Conservation (phyloP, 1,284 basidiomycete species). For the Melampsora americana region DNA sequence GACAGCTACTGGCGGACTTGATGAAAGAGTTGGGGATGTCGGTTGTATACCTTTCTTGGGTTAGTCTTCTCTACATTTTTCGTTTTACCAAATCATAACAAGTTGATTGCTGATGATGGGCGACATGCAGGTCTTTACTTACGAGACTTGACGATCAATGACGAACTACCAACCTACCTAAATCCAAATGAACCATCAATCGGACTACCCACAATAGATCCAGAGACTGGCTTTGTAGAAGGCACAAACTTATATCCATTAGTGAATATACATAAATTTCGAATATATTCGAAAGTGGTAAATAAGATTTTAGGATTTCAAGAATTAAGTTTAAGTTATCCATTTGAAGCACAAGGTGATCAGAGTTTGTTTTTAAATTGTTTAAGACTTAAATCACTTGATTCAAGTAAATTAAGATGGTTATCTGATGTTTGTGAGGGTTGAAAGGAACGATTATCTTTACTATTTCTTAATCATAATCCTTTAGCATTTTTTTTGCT, state of each 20-base stretch:
- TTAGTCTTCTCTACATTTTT: slow-evolving; percentile 6
- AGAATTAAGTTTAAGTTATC: slow-evolving; percentile 67
- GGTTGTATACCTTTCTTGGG: slow-evolving; percentile 43
- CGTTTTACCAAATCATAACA: neutral
- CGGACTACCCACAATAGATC: slow-evolving; percentile 65
- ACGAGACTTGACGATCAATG: slow-evolving; percentile 66
- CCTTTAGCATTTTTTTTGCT: neutral
- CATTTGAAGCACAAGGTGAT: slow-evolving; percentile 62
- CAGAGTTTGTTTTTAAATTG: slow-evolving; percentile 71
- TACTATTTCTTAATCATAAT: too few species aligned
- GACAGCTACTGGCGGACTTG: neutral
- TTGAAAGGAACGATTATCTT: slow-evolving; percentile 13
- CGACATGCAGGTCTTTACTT: slow-evolving; percentile 66
- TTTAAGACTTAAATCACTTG: slow-evolving; percentile 65
- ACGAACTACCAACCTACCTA: slow-evolving; percentile 71
- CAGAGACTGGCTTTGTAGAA: slow-evolving; percentile 61
- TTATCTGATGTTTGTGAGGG: slow-evolving; percentile 46
- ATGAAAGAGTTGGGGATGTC: neutral
- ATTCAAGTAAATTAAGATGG: slow-evolving; percentile 28
- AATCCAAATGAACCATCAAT: slow-evolving; percentile 71
- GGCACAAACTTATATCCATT: slow-evolving; percentile 64
- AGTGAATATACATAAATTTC: slow-evolving; percentile 82
- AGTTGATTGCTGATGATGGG: neutral
- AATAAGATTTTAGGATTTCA: slow-evolving; percentile 73
- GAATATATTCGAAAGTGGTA: slow-evolving; percentile 70